phyloP scores from a whole-genome alignment of 2,329 filamentous ascomycete genomes.

The Colletotrichum zoysiae region DNA sequence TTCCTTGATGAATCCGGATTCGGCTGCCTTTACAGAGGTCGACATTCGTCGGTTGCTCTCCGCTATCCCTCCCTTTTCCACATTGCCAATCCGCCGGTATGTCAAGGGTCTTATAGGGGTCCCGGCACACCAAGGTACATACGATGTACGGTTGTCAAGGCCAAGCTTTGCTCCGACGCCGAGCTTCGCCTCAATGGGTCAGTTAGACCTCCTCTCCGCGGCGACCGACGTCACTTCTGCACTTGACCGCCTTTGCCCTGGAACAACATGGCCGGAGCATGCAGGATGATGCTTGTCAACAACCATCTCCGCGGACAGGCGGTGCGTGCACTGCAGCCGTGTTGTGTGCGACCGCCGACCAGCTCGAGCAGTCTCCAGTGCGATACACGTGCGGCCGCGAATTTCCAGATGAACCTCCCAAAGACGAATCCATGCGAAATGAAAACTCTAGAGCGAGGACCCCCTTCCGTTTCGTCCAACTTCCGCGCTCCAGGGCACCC shows the following conservation, averaged over 20 bases:
- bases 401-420: slow-evolving; percentile 31
- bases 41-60: slow-evolving; percentile 27
- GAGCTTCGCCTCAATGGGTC: slow-evolving; percentile 29
- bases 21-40: slow-evolving; percentile 26
- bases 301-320: not conserved
- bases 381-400: slow-evolving; percentile 5
- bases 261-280: not conserved
- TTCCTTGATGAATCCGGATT: slow-evolving; percentile 30
- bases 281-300: slow-evolving; percentile 27
- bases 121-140: too few species aligned
- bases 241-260: slow-evolving; percentile 18
- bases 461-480: slow-evolving; percentile 5
- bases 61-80: not conserved
- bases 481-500: not conserved
- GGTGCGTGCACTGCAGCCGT: slow-evolving; percentile 4
- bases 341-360: not conserved
- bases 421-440: not conserved
- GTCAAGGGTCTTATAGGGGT: slow-evolving; percentile 12
- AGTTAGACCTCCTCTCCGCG: slow-evolving; percentile 12
- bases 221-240: slow-evolving; percentile 34
- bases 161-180: not conserved
- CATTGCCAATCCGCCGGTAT: slow-evolving; percentile 6
- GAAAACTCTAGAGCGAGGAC: not conserved
- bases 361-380: slow-evolving; percentile 9
- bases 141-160: not conserved